These are phyloP conservation scores for Camillea tinctor DNA, from an alignment of 2,329 filamentous ascomycete genomes.

Conservation along the genomic window DNA sequence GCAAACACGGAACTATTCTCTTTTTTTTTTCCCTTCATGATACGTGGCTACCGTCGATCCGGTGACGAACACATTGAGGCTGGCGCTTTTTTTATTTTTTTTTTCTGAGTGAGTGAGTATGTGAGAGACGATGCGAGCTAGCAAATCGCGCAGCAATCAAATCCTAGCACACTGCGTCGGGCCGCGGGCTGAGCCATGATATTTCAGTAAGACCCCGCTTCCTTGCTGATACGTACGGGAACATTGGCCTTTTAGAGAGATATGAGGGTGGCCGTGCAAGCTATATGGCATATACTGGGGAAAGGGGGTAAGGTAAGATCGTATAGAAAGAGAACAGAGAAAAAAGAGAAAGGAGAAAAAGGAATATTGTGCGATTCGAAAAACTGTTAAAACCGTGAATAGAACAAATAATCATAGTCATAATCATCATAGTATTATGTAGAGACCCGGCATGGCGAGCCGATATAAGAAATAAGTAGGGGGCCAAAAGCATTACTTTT, in stretches of 20 bases:
- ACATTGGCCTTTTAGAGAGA: not conserved
- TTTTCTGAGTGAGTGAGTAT: no score
- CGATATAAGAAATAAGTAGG: not conserved
- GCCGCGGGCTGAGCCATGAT: constrained; percentile 19
- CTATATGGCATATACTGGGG: not conserved
- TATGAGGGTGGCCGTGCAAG: not conserved
- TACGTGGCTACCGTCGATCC: not conserved
- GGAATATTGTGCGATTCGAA: not conserved
- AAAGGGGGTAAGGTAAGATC: not conserved
- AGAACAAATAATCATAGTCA: no score
- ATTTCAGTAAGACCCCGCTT: constrained; percentile 18
- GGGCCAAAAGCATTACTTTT: not conserved
- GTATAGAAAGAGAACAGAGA: not conserved
- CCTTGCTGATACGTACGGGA: constrained; percentile 14
- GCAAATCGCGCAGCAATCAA: constrained; percentile 16
- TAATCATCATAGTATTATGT: no score
- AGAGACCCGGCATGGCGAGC: not conserved
- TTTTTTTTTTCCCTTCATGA: not conserved
- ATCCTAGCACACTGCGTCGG: constrained; percentile 13
- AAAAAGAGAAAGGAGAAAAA: not conserved
- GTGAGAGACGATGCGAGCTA: constrained; percentile 22
- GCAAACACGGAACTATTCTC: not conserved
- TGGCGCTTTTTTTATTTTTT: constrained; percentile 3
- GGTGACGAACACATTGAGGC: constrained; percentile 9
- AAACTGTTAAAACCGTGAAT: not conserved